Percentiles rank a stretch among this genome's conserved stretches.
Evolutionary conservation across 768 basidiomycete genomes (phyloP).

Genomic region (Amanita inopinata): DNA sequence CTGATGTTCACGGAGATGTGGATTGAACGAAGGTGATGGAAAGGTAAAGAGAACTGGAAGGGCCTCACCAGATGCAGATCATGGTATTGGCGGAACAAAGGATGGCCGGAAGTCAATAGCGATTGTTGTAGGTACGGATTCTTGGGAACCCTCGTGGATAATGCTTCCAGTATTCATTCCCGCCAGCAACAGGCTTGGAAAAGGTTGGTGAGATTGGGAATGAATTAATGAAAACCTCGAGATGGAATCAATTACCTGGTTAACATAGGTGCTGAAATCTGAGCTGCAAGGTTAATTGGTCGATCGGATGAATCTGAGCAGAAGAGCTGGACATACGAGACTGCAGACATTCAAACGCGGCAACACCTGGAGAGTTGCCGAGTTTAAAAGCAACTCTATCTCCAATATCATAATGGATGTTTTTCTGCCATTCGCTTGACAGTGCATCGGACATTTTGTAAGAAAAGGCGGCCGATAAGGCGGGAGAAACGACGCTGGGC

Average conservation of each 20-base stretch:
- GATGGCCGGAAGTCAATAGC: neutral
- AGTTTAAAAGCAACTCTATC: constrained; percentile 25
- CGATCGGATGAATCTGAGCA: neutral
- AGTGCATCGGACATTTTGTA: constrained; percentile 17
- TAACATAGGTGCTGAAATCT: constrained; percentile 18
- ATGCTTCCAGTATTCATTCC: constrained; percentile 22
- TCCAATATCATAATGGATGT: constrained; percentile 16
- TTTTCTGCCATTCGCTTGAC: constrained; percentile 22
- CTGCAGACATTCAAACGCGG: constrained; percentile 22
- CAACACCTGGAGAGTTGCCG: constrained; percentile 19
- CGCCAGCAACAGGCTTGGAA: constrained; percentile 18
- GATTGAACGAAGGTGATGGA: no score
- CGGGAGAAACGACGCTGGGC: constrained; percentile 1
- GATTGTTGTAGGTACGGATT: constrained; percentile 4
- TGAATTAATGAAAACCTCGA: constrained; percentile 5
- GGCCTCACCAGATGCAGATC: constrained; percentile 1
- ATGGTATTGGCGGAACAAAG: neutral
- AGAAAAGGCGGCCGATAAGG: constrained; percentile 2
- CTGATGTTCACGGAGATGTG: no score
- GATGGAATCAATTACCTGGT: constrained; percentile 15
- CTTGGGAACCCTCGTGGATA: constrained; percentile 23
- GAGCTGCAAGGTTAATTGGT: neutral
- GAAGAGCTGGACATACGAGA: constrained; percentile 16
- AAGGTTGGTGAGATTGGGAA: neutral
- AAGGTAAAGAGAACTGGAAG: neutral